Evolutionary conservation across 495 filamentous ascomycete genomes (phyloP), one percentile per base, ranked within the genome.

Genomic region (Penicillium bialowiezense): DNA sequence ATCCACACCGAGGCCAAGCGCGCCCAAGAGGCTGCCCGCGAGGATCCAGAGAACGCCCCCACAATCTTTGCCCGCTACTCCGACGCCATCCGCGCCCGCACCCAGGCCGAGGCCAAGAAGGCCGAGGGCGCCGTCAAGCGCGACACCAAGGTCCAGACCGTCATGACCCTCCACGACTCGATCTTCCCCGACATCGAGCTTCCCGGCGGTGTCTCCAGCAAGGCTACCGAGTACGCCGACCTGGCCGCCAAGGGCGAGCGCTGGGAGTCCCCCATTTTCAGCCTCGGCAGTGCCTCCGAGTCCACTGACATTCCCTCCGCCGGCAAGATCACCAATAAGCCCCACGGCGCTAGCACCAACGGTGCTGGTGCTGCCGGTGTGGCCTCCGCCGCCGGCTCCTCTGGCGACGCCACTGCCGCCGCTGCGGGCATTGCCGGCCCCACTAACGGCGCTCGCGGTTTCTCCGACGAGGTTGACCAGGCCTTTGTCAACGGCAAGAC

Each of bases 261-360:
- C 67, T 98, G 93, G 93, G 86, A 96, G 72, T 92, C 86, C 23
- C 90, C 95, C 24, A 83, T 98, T 59, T 98, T 98, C 77, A 84
- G 80, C 59, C 85, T 97, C 52, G 95, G 93, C 43, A 75, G 69
- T n/a, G 90, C 92, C 6, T 58, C 76, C 4, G 82, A 86, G 71
- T 87, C 88, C 12, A 73, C 68, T 28, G 78, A 87, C 59, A 80
- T 97, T 37, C 88, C 90, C 4, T 58, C 69, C 41, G 67, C 82
- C n/a, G 75, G 77, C 1, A 44, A 75, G 37, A 74, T 95, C 31
- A 79, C 74, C 28, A 85, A 89, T 55, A 96, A 95, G 75, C 54
- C 74, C 6, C 82, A 80, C 60, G 56, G 56, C 14, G 63, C 74
- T 18, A 73, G 46, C 23, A 52, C 45, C 9, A 45, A 50, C 19